Conservation (phyloP, 2,329 filamentous ascomycete species). For the Trichoderma citrinoviride region DNA sequence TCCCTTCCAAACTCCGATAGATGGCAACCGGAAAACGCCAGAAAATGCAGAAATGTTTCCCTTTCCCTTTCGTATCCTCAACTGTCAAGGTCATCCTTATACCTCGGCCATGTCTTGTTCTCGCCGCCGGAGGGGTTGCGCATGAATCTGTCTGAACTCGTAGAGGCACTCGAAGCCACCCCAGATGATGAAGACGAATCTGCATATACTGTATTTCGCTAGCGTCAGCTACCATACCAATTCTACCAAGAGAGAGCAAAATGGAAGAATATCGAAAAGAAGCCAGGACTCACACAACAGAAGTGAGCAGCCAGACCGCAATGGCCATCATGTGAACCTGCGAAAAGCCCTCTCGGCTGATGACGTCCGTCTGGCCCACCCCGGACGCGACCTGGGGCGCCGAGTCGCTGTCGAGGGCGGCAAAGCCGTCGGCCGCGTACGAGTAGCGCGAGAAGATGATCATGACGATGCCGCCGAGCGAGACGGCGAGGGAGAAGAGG, state of each 20-base stretch:
- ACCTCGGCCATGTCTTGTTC: conserved; percentile 1
- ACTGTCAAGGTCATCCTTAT: neutral
- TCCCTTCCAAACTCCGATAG: neutral
- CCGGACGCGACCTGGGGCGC: neutral
- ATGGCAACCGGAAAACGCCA: conserved; percentile 1
- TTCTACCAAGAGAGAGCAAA: too few relatives aligned
- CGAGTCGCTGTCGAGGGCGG: neutral
- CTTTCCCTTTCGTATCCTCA: too few relatives aligned
- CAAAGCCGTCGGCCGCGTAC: conserved; percentile 1
- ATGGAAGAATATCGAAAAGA: too few relatives aligned
- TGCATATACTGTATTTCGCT: conserved; percentile 16
- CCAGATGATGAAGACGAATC: conserved; percentile 21
- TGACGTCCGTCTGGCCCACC: conserved; percentile 1
- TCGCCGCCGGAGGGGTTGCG: neutral
- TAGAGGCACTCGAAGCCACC: conserved; percentile 20
- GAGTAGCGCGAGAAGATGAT: conserved; percentile 26
- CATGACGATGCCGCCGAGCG: conserved; percentile 37
- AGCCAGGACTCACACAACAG: conserved; percentile 21
- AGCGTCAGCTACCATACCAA: too few relatives aligned
- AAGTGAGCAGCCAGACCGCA: conserved; percentile 19
- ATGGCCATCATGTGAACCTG: conserved; percentile 17
- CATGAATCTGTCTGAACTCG: conserved; percentile 6
- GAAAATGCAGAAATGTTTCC: neutral
- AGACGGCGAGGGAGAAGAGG: conserved; percentile 35
- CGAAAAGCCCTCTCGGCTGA: conserved; percentile 19